Evolutionary conservation across 352 stramenopile genomes (phyloP).

Genomic region (Aphanomyces stellatus): DNA sequence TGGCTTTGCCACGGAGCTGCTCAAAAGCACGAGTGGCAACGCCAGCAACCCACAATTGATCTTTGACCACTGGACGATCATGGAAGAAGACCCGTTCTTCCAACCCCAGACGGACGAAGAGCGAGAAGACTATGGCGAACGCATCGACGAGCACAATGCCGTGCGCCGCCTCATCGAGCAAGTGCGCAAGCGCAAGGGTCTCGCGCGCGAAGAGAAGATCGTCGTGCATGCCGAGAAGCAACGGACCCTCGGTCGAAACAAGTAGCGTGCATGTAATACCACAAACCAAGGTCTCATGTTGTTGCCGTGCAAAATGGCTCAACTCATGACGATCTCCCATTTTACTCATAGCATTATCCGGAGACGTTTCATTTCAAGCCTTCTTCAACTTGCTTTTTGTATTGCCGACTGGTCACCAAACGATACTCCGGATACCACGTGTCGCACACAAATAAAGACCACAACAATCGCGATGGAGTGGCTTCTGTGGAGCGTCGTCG

Average conservation of each 20-base stretch:
- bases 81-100: constrained; percentile 95
- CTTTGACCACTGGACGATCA: constrained; percentile 92
- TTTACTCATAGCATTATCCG: too few species aligned
- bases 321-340: too few species aligned
- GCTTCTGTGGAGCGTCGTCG: neutral
- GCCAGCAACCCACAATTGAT: constrained; percentile 93
- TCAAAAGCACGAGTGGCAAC: constrained; percentile 91
- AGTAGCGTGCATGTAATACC: constrained; percentile 30
- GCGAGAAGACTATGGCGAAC: constrained; percentile 92
- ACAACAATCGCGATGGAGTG: constrained; percentile 1
- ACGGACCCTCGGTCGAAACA: constrained; percentile 86
- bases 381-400: too few species aligned
- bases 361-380: too few species aligned
- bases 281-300: too few species aligned
- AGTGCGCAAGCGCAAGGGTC: constrained; percentile 90
- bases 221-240: constrained; percentile 96
- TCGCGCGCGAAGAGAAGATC: constrained; percentile 92
- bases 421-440: too few species aligned
- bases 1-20: constrained; percentile 88
- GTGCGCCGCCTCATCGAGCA: constrained; percentile 92
- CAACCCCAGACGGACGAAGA: constrained; percentile 93
- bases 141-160: constrained; percentile 88
- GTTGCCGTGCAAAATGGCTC: too few species aligned
- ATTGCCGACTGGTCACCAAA: too few species aligned
- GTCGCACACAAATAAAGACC: too few species aligned